Percentiles rank a stretch among this genome's conserved stretches.
phyloP scores from a whole-genome alignment of 331 rosid genomes.

The Acacia pycnantha region DNA sequence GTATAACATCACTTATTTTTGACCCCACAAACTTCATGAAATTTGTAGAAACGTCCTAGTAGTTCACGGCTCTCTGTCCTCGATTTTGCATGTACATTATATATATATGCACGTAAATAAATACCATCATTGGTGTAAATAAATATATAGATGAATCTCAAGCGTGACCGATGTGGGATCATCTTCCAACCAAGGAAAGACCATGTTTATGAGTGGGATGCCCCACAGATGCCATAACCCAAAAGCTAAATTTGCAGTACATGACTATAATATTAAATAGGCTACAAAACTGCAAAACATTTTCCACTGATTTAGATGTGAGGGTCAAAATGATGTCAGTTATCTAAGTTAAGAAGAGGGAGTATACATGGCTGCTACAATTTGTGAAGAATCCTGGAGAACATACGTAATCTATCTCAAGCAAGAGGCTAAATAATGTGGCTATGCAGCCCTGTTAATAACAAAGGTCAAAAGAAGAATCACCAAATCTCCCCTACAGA shows the following conservation, averaged over 20 bases:
- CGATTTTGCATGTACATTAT: not conserved
- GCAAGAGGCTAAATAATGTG: constrained; percentile 29
- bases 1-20: not conserved
- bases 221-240: not conserved
- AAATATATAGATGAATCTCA: not conserved
- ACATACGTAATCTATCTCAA: constrained; percentile 34
- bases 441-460: constrained; percentile 46
- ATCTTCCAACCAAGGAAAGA: not conserved
- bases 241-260: constrained; percentile 9
- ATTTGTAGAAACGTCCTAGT: not conserved
- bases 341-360: constrained; percentile 19
- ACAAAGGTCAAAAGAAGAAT: constrained; percentile 61
- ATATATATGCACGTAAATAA: not conserved
- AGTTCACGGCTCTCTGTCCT: not conserved
- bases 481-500: constrained; percentile 62
- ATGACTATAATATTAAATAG: not conserved
- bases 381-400: constrained; percentile 11
- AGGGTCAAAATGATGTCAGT: constrained; percentile 36
- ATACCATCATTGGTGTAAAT: not conserved
- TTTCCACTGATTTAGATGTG: constrained; percentile 31
- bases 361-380: not conserved
- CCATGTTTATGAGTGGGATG: not conserved
- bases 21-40: not conserved
- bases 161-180: not conserved
- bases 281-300: constrained; percentile 29